phyloP scores from a whole-genome alignment of 306 rosid species.

The Quercus ilex region DNA sequence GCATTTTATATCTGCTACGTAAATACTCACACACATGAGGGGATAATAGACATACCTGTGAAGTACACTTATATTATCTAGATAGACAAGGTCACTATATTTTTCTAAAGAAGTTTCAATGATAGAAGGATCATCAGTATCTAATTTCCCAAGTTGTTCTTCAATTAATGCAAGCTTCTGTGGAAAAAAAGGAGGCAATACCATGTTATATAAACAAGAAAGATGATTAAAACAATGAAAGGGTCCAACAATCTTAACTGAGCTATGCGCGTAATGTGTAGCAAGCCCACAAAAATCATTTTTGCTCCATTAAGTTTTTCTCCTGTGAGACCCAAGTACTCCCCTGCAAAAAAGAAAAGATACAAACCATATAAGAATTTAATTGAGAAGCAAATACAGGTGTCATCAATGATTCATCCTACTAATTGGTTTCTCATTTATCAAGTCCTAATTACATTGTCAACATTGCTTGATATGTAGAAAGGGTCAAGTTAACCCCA shows the following conservation, averaged over 20 bases:
- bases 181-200: constrained; percentile 21
- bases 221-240: constrained; percentile 1
- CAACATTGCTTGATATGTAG: neutral
- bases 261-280: constrained; percentile 71
- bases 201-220: constrained; percentile 3
- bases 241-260: constrained; percentile 55
- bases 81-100: constrained; percentile 59
- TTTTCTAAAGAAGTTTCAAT: constrained; percentile 74
- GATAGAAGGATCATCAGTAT: constrained; percentile 89
- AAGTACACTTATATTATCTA: constrained; percentile 46
- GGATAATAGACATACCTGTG: constrained; percentile 46
- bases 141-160: constrained; percentile 72
- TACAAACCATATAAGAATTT: constrained; percentile 18
- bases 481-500: neutral
- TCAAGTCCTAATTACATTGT: neutral
- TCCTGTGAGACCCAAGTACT: constrained; percentile 87
- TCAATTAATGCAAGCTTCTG: constrained; percentile 79
- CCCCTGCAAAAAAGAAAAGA: constrained; percentile 55
- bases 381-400: neutral
- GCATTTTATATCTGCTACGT: too few relatives aligned
- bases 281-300: constrained; percentile 88
- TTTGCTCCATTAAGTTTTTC: constrained; percentile 80
- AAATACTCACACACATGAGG: too few relatives aligned
- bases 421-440: too few relatives aligned
- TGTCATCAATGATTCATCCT: neutral